Percentiles rank a stretch among this genome's conserved stretches.
Conservation (phyloP, 345 rosid species). For the sweet orange (Citrus sinensis) region DNA sequence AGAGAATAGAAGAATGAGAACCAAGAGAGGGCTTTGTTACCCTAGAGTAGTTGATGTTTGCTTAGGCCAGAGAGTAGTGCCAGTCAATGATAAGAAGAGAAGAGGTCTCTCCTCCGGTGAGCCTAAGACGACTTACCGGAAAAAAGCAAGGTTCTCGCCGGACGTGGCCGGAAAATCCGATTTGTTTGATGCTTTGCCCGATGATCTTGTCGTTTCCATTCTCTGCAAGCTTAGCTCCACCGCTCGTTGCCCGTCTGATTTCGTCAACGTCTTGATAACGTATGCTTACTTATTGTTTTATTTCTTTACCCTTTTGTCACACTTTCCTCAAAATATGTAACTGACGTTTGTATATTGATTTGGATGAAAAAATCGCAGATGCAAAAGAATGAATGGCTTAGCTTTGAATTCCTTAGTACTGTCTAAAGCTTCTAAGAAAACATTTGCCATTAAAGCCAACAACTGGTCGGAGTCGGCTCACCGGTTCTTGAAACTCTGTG, state of each 20-base stretch:
- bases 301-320: not conserved
- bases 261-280: slow-evolving; percentile 66
- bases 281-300: slow-evolving; percentile 23
- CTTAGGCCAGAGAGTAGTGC: slow-evolving; percentile 10
- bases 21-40: slow-evolving; percentile 49
- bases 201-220: slow-evolving; percentile 71
- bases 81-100: slow-evolving; percentile 6
- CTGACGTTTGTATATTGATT: not conserved
- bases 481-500: slow-evolving; percentile 71
- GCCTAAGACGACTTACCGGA: slow-evolving; percentile 22
- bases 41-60: slow-evolving; percentile 28
- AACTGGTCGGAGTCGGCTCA: slow-evolving; percentile 89
- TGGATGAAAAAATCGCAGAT: slow-evolving; percentile 41
- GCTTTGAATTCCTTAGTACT: slow-evolving; percentile 53
- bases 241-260: slow-evolving; percentile 65
- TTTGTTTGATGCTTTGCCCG: slow-evolving; percentile 65
- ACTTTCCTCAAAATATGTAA: not conserved
- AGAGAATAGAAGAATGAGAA: slow-evolving; percentile 40
- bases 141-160: slow-evolving; percentile 36
- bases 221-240: slow-evolving; percentile 60
- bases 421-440: slow-evolving; percentile 53
- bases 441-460: slow-evolving; percentile 53
- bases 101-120: slow-evolving; percentile 24
- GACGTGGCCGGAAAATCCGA: slow-evolving; percentile 25
- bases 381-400: slow-evolving; percentile 72